A percentile compares a stretch with the other conserved stretches of the same genome.
These are phyloP conservation scores for Salvia splendens DNA, from an alignment of 257 asterid genomes.

Conservation along the genomic window DNA sequence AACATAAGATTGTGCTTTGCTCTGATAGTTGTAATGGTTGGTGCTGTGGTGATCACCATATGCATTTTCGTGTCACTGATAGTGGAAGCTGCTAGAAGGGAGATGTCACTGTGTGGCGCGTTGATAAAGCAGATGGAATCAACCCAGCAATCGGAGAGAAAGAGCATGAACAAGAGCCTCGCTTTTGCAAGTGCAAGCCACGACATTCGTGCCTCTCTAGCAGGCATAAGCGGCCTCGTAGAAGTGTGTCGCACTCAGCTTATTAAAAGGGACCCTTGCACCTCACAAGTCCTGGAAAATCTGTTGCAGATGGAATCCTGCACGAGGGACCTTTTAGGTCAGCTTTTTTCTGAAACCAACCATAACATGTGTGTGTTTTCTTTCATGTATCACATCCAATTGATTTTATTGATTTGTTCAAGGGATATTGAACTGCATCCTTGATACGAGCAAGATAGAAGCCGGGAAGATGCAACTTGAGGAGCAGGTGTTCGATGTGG, in stretches of 20 bases:
- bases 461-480: conserved; percentile 37
- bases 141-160: conserved; percentile 70
- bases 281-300: conserved; percentile 43
- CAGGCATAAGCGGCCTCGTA: conserved; percentile 59
- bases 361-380: too few species aligned
- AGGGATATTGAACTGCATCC: conserved; percentile 71
- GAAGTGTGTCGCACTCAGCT: conserved; percentile 43
- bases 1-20: conserved; percentile 34
- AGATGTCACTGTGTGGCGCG: conserved; percentile 52
- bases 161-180: conserved; percentile 61
- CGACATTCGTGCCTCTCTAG: conserved; percentile 67
- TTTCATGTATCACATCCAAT: too few species aligned
- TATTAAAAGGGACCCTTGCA: conserved; percentile 25
- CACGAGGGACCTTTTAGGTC: conserved; percentile 55
- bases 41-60: conserved; percentile 28
- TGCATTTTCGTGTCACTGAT: conserved; percentile 33
- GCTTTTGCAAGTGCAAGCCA: conserved; percentile 85
- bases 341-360: not conserved
- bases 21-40: conserved; percentile 37
- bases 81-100: conserved; percentile 46
- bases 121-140: conserved; percentile 74
- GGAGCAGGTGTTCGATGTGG: too few species aligned
- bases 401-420: too few species aligned
- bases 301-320: conserved; percentile 52
- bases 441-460: conserved; percentile 69